Base-by-base conservation (phyloP, 192 early-diverging fungal genomes). In the Coemansia umbellata region DNA sequence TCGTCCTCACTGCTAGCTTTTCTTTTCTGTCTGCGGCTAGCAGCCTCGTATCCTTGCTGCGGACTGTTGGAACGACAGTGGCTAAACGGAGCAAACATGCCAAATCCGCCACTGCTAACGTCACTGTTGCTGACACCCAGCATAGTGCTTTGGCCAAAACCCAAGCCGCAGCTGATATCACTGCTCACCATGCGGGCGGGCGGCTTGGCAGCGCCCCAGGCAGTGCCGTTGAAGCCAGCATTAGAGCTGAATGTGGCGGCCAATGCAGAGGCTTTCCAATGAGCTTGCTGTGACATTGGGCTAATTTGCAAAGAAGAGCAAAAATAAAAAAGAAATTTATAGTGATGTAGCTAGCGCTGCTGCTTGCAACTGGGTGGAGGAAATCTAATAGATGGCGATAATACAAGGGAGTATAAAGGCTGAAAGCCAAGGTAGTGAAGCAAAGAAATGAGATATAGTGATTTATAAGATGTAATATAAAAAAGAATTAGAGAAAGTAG, bases 1-100 rank as follows among this genome's bases (percentile, higher is more conserved):
- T 68, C 76, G 35, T 78, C 76, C 41, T 78, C 76, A 54, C 62
- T 60, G 62, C 60, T 61, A 13, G 66, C 63, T 47, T 78, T 78
- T 31, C 76, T 40, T 50, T 78, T 78, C 47, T 62, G 60, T 8
- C 55, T 45, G 32, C 67, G 60, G 40, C 37, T 17, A 5, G 50
- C 24, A 4, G 53, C 11, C 32, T 66, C 63, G 37, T 10, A 33
- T 21, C 21, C 27, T 30, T 31, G 35, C 10, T 33, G 19, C 15
- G 49, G 26, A 28, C 2, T 26, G 26, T 4, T 13, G n/a, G 47
- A 47, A 8, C 30, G 26, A n/a, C 36, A 22, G 35, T 23, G 5
- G 39, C 26, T 21, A 30, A 23, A 19, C 6, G 39, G 30, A 36
- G 58, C 31, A 24, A 49, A 22, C 26, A 55, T 17, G 19, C 31